phyloP scores from a whole-genome alignment of 495 filamentous ascomycete genomes.

The Aspergillus carlsbadensis region DNA sequence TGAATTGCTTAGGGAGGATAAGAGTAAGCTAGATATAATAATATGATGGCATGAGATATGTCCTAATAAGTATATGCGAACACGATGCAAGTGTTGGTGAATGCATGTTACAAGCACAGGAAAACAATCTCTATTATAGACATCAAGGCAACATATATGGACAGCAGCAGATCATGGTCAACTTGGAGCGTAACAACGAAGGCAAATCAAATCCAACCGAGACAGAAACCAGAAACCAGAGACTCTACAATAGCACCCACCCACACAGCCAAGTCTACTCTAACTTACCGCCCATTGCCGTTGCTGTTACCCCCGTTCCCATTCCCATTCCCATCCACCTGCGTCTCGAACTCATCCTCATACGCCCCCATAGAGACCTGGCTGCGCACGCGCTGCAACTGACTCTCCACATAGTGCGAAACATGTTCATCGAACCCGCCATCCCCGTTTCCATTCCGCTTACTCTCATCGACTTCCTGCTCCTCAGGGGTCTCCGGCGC shows the following conservation, averaged over 20 bases:
- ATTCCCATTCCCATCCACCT: slow-evolving; percentile 38
- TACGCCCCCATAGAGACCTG: slow-evolving; percentile 49
- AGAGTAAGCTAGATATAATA: too few relatives aligned
- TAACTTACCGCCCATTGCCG: neutral
- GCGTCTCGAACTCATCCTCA: slow-evolving; percentile 62
- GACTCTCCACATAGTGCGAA: slow-evolving; percentile 67
- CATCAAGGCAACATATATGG: too few relatives aligned
- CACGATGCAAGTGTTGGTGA: too few relatives aligned
- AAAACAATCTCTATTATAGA: too few relatives aligned
- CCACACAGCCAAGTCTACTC: neutral
- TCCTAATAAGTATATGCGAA: too few relatives aligned
- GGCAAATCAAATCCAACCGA: too few relatives aligned
- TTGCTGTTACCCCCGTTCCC: neutral
- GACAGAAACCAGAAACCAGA: neutral
- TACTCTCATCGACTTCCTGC: slow-evolving; percentile 29
- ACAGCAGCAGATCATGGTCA: too few relatives aligned
- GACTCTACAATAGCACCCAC: too few relatives aligned
- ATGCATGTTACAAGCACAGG: too few relatives aligned
- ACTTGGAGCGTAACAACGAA: too few relatives aligned
- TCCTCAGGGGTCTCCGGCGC: slow-evolving; percentile 25
- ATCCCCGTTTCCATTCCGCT: neutral
- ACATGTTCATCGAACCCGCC: slow-evolving; percentile 63
- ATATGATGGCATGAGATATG: too few relatives aligned
- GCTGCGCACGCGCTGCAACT: slow-evolving; percentile 63
- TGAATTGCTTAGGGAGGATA: neutral